Base-by-base conservation (phyloP, 345 rosid species). In the Litchi chinensis region DNA sequence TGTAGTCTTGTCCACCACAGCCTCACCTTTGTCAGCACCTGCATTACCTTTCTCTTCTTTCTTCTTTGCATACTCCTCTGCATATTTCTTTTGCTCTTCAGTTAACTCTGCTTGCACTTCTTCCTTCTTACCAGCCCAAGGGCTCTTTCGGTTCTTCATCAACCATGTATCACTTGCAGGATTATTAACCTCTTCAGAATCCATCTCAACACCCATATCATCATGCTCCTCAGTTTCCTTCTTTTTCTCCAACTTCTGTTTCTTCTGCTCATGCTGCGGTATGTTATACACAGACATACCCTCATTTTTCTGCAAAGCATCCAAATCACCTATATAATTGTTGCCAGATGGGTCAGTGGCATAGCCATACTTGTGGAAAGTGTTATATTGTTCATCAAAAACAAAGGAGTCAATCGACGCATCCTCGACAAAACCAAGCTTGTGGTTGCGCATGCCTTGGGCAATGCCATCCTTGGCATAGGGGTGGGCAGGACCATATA, bases 61-160 rank as follows among this genome's bases (percentile, higher is more conserved):
- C 93, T 94, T 96, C 91, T 87, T 94, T 1, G 98, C 98, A 64
- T 94, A 87, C 80, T 94, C 99, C 79, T 95, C 99, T 0, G 98
- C 98, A 24, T 95, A 93, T 83, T 93, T 93, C 92, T 95, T 93
- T 91, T 95, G 97, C 83, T 95, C 99, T 83, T 95, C 99, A 0
- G 98, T 92, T 74, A 95, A 79, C 80, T 95, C 98, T 18, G 85
- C 82, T 74, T 88, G 97, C 78, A 92, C 76, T 1, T 88, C 97
- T 75, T 91, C 96, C 91, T 90, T 94, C 87, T 94, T 96, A 71
- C 98, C 93, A 1, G 97, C 91, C 99, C 99, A 96, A 0, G 99
- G 99, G 37, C 97, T 94, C 86, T 88, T 92, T 87, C 88, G 90
- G 39, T 93, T 95, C 92, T 85, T 92, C 86, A 79, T 76, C 81